Evolutionary conservation across 768 basidiomycete genomes (phyloP).

Genomic region (Terana coerulea): DNA sequence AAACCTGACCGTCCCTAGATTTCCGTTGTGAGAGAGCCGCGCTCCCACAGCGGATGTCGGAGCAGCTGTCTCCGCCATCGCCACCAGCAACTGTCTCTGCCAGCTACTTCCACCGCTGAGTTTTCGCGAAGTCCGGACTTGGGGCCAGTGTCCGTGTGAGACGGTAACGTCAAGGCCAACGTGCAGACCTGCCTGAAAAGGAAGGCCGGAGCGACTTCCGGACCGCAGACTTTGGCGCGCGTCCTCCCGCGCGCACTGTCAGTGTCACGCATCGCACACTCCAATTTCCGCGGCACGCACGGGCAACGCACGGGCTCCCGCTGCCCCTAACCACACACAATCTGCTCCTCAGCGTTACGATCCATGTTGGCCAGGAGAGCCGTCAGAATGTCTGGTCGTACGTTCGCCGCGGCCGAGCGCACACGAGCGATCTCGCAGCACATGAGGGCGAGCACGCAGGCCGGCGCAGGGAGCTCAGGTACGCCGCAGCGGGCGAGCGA

Average conservation of each 20-base stretch:
- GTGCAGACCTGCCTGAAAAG: conserved; percentile 4
- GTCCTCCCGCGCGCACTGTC: neutral
- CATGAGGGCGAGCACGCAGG: conserved; percentile 19
- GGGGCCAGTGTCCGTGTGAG: too few species aligned
- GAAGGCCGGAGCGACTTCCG: too few species aligned
- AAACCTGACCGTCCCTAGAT: conserved; percentile 69
- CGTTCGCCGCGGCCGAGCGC: conserved; percentile 19
- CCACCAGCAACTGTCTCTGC: too few species aligned
- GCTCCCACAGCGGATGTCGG: conserved; percentile 40
- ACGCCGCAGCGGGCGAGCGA: conserved; percentile 3
- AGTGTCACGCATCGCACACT: too few species aligned
- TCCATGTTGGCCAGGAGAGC: conserved; percentile 22
- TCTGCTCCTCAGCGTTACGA: neutral
- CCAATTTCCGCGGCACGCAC: neutral
- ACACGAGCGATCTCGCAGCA: conserved; percentile 24
- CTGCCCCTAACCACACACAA: neutral
- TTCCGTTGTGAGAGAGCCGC: conserved; percentile 49
- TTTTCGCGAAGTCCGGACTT: too few species aligned
- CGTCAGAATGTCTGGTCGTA: conserved; percentile 21
- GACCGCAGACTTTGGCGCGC: neutral
- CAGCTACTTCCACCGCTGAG: too few species aligned
- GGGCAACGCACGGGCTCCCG: conserved; percentile 1
- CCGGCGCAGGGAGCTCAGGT: conserved; percentile 7
- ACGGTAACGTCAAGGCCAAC: too few species aligned
- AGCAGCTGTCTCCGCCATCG: too few species aligned